A percentile compares a stretch with the other conserved stretches of the same genome.
These are phyloP conservation scores for Yamagishiella unicocca DNA, from an alignment of 139 green algal species.

Conservation along the genomic window DNA sequence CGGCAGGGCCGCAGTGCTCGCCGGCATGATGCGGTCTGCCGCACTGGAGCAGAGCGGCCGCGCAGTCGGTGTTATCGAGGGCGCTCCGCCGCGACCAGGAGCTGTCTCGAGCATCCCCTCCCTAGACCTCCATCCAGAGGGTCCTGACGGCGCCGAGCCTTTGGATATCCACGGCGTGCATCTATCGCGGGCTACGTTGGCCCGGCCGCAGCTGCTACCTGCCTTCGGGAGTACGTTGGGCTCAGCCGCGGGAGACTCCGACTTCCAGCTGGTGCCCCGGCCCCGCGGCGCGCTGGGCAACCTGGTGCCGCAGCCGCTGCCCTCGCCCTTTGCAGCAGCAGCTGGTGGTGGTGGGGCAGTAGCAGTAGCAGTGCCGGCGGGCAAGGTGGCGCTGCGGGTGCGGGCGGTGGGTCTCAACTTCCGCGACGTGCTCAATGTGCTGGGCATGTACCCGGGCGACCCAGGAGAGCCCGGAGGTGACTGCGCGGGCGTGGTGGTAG, in stretches of 20 bases:
- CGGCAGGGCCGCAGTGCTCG: background rate
- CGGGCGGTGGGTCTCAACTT: conserved; percentile 36
- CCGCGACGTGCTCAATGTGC: conserved; percentile 43
- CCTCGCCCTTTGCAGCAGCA: background rate
- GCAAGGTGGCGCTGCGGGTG: conserved; percentile 23
- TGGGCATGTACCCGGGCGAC: conserved; percentile 40
- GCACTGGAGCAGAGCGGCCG: conserved; percentile 42
- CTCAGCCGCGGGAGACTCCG: background rate
- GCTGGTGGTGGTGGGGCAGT: too few relatives aligned
- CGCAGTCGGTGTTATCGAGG: background rate
- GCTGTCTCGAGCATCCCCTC: background rate
- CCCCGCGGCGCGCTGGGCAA: conserved; percentile 65
- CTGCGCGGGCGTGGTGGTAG: conserved; percentile 58
- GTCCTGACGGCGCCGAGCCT: background rate
- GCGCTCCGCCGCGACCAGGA: background rate
- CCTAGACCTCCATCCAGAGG: background rate
- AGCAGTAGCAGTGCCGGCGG: background rate
- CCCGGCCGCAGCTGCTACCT: background rate
- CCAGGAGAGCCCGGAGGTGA: conserved; percentile 21
- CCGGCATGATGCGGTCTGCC: conserved; percentile 36
- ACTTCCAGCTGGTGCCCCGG: conserved; percentile 63
- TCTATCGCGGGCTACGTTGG: background rate
- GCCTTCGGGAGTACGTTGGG: background rate
- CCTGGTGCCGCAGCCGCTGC: conserved; percentile 59
- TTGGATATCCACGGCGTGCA: background rate